A percentile compares a stretch with the other conserved stretches of the same genome.
phyloP scores from a whole-genome alignment of 257 asterid genomes.

The Salvia rosmarinus region DNA sequence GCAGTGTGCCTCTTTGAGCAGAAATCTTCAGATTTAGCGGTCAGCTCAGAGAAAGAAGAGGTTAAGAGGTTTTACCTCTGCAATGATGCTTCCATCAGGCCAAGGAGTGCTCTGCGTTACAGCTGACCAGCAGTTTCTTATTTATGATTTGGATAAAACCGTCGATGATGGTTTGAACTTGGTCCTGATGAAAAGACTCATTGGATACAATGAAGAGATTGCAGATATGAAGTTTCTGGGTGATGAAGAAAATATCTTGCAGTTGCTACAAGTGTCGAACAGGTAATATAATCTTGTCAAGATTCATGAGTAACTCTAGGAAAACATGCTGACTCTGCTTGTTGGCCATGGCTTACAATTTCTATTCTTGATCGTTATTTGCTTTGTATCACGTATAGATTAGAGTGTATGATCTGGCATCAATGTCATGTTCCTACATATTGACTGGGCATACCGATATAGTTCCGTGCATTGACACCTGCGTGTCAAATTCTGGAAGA shows the following conservation, averaged over 20 bases:
- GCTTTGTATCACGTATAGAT: constrained; percentile 51
- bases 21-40: constrained; percentile 75
- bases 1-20: constrained; percentile 81
- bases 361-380: constrained; percentile 14
- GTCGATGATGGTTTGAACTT: constrained; percentile 57
- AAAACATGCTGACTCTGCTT: constrained; percentile 12
- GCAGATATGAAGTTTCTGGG: constrained; percentile 96
- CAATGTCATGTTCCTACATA: constrained; percentile 95
- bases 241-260: constrained; percentile 87
- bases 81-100: constrained; percentile 73
- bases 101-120: constrained; percentile 87
- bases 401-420: constrained; percentile 88
- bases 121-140: constrained; percentile 92
- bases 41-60: constrained; percentile 67
- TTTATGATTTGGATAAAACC: constrained; percentile 60
- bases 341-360: neutral
- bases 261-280: constrained; percentile 94
- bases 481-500: constrained; percentile 67
- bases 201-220: constrained; percentile 96
- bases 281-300: constrained; percentile 46
- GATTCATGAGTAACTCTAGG: constrained; percentile 4
- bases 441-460: constrained; percentile 88
- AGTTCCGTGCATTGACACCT: constrained; percentile 85
- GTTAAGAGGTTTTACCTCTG: constrained; percentile 79
- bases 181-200: constrained; percentile 68